These are phyloP conservation scores for Gynandropsis gynandra DNA, from an alignment of 345 rosid species.

Conservation along the genomic window DNA sequence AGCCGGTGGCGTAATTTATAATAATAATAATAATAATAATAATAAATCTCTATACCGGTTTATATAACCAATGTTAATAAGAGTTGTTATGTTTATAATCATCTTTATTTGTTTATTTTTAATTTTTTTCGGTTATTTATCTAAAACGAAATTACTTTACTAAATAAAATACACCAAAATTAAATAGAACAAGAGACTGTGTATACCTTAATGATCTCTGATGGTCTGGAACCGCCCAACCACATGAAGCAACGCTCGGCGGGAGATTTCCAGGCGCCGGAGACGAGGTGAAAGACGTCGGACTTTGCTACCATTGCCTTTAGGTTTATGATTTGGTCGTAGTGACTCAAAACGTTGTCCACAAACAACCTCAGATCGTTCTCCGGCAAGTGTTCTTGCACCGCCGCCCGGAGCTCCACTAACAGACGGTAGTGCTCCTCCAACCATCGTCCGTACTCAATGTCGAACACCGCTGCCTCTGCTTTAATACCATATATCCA, in stretches of 20 bases:
- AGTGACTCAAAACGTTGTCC: conserved; percentile 70
- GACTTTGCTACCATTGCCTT: conserved; percentile 70
- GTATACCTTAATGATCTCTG: conserved; percentile 94
- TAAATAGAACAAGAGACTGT: background rate
- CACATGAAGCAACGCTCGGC: conserved; percentile 99
- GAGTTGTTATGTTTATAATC: too few species aligned
- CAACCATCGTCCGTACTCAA: conserved; percentile 85
- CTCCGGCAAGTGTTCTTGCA: conserved; percentile 79
- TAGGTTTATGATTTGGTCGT: conserved; percentile 69
- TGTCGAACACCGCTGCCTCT: conserved; percentile 78
- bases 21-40: too few species aligned
- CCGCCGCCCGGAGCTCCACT: conserved; percentile 84
- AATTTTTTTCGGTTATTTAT: too few species aligned
- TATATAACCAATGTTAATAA: too few species aligned
- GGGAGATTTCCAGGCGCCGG: conserved; percentile 97
- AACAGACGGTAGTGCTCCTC: conserved; percentile 81
- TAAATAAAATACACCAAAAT: too few species aligned
- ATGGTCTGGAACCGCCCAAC: conserved; percentile 96
- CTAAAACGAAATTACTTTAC: too few species aligned
- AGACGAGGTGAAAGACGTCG: conserved; percentile 86
- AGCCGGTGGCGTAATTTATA: too few species aligned
- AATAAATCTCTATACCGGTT: too few species aligned
- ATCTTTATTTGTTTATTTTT: too few species aligned
- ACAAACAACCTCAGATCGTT: conserved; percentile 82
- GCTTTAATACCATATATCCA: conserved; percentile 8